These are phyloP conservation scores for Solanum arcanum DNA, from an alignment of 257 asterid genomes.

Conservation along the genomic window DNA sequence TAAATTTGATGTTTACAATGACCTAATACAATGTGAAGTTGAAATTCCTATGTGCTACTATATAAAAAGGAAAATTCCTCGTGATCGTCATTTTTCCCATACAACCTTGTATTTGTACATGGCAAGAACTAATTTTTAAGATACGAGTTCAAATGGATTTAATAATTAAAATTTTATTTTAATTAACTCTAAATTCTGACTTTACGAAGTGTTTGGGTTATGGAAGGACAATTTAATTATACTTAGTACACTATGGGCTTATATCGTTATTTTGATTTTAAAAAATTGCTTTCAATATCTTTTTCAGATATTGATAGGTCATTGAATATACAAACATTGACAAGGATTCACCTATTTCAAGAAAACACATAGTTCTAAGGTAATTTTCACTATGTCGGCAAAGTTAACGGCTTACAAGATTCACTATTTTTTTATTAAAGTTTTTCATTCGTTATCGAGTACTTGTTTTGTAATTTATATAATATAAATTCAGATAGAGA, in stretches of 20 bases:
- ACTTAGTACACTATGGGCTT: background rate
- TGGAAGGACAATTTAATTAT: background rate
- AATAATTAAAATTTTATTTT: background rate
- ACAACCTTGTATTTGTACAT: background rate
- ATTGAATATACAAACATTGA: background rate
- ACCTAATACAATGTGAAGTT: background rate
- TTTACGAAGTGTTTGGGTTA: background rate
- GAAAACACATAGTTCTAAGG: background rate
- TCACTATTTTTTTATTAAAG: background rate
- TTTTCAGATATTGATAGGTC: background rate
- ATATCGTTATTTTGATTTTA: background rate
- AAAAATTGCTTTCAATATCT: background rate
- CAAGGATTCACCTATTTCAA: background rate
- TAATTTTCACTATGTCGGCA: background rate
- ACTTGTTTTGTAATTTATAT: accelerated
- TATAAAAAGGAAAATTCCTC: background rate
- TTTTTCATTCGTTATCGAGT: background rate
- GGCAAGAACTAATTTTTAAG: background rate
- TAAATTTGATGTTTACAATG: too few relatives aligned
- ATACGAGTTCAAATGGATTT: accelerated
- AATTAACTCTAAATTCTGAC: background rate
- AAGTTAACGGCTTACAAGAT: background rate
- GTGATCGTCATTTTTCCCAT: background rate
- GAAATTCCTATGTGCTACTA: background rate
- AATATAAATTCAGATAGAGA: background rate